Evolutionary conservation across 2,329 filamentous ascomycete genomes (phyloP).

Genomic region (Ceratocystis destructans): DNA sequence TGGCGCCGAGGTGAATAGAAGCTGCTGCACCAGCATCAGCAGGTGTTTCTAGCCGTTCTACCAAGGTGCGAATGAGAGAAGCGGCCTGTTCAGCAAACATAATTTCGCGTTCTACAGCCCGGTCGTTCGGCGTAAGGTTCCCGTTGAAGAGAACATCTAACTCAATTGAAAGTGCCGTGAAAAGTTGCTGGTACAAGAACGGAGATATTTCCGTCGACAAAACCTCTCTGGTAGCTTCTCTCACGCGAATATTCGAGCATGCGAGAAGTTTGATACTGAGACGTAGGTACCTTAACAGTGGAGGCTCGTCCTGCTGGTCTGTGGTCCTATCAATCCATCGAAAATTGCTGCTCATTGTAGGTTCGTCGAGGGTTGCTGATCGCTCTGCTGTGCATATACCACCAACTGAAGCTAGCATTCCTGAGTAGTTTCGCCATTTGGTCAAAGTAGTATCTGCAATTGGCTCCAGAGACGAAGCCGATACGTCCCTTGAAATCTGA

Average conservation of each 20-base stretch:
- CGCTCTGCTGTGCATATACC: constrained; percentile 52
- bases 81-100: constrained; percentile 55
- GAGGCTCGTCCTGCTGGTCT: constrained; percentile 46
- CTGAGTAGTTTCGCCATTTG: constrained; percentile 57
- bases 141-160: constrained; percentile 46
- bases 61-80: constrained; percentile 47
- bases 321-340: constrained; percentile 52
- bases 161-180: constrained; percentile 51
- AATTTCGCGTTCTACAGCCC: constrained; percentile 45
- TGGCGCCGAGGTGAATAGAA: constrained; percentile 48
- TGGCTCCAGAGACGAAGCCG: constrained; percentile 36
- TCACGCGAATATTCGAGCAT: constrained; percentile 48
- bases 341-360: constrained; percentile 37
- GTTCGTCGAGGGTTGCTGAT: constrained; percentile 43
- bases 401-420: constrained; percentile 52
- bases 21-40: constrained; percentile 49
- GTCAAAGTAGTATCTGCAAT: constrained; percentile 43
- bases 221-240: constrained; percentile 53
- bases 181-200: constrained; percentile 46
- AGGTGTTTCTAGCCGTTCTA: constrained; percentile 50
- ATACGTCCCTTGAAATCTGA: constrained; percentile 48
- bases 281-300: constrained; percentile 46
- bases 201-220: constrained; percentile 52
- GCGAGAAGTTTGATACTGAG: constrained; percentile 52
- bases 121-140: constrained; percentile 29